phyloP scores from a whole-genome alignment of 75 land plant genomes.

The Chamaecyparis obtusa region DNA sequence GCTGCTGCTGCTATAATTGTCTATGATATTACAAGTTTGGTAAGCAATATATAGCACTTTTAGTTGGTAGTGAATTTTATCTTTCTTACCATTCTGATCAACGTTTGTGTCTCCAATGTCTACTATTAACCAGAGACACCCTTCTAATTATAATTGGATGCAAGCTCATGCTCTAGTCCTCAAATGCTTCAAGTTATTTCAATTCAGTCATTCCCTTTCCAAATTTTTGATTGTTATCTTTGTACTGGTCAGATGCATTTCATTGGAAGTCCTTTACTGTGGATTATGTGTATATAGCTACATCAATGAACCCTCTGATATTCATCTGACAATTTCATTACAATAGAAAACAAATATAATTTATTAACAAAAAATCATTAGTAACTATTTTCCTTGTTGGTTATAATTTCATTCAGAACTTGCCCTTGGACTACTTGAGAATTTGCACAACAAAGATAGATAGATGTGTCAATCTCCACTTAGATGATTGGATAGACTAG shows the following conservation, averaged over 20 bases:
- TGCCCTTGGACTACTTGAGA: too few species aligned
- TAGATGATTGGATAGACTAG: too few species aligned
- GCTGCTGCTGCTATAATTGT: slow-evolving; percentile 96
- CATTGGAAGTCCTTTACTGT: neutral
- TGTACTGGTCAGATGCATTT: neutral
- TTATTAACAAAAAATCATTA: too few species aligned
- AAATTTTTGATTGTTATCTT: too few species aligned
- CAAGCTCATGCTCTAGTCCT: neutral
- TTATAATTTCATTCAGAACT: too few species aligned
- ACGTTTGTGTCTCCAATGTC: neutral
- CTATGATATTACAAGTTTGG: slow-evolving; percentile 63
- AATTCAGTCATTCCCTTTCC: neutral
- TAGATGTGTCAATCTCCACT: too few species aligned
- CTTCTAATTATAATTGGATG: neutral
- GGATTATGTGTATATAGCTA: neutral
- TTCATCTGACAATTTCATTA: too few species aligned
- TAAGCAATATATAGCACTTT: neutral
- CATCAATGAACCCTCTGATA: too few species aligned
- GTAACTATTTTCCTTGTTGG: too few species aligned
- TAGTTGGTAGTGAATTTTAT: neutral
- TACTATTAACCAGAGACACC: neutral
- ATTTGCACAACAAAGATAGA: too few species aligned
- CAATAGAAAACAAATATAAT: too few species aligned
- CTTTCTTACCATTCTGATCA: neutral
- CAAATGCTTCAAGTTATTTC: neutral